Conservation (phyloP, 306 rosid species). For the Pyrus communis region DNA sequence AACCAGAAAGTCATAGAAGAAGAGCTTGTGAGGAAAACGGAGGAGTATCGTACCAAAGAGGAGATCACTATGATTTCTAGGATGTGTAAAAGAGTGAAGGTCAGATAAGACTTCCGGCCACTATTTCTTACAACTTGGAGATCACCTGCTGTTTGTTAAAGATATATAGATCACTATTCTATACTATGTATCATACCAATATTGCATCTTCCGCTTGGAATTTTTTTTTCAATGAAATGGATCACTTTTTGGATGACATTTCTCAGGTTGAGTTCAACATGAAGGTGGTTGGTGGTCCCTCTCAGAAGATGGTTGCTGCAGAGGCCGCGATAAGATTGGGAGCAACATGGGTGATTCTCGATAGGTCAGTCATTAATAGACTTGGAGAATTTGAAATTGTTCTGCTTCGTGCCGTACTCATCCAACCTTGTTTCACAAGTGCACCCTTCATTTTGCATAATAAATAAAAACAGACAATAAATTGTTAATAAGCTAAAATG, state of each 20-base stretch:
- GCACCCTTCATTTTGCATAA: not conserved
- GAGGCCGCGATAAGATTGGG: slow-evolving; percentile 20
- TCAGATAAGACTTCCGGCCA: slow-evolving; percentile 15
- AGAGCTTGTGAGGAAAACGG: slow-evolving; percentile 25
- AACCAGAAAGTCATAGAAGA: slow-evolving; percentile 35
- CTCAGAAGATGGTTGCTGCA: slow-evolving; percentile 32
- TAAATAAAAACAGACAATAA: not conserved
- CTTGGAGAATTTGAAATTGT: not conserved
- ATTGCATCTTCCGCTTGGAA: not conserved
- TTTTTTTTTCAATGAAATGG: not conserved
- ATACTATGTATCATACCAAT: not conserved
- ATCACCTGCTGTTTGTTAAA: not conserved
- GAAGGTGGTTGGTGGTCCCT: slow-evolving; percentile 39
- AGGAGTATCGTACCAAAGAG: slow-evolving; percentile 25
- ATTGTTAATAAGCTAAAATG: not conserved
- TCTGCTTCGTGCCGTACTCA: not conserved
- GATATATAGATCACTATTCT: not conserved
- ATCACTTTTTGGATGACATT: slow-evolving; percentile 5
- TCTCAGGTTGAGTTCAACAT: slow-evolving; percentile 46
- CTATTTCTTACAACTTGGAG: not conserved
- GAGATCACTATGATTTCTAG: slow-evolving; percentile 22
- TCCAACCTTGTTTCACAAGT: not conserved
- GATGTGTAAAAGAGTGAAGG: slow-evolving; percentile 35
- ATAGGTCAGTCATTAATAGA: slow-evolving; percentile 39
- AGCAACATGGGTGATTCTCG: slow-evolving; percentile 64